Base-by-base conservation (phyloP, 352 stramenopile genomes). In the Thalassiosira exigua region DNA sequence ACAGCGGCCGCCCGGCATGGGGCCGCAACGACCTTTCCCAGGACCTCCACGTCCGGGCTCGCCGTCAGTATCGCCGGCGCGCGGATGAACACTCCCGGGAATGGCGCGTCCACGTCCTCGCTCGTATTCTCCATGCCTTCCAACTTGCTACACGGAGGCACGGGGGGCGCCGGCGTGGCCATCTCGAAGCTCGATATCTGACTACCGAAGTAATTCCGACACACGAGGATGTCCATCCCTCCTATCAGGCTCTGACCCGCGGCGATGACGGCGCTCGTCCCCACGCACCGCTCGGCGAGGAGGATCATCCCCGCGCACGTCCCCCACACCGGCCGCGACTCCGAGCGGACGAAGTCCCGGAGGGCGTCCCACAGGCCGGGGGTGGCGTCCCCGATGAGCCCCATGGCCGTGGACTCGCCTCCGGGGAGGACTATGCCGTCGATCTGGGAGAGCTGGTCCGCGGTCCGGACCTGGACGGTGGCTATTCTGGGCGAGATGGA, bases 301-400 rank as follows among this genome's bases (percentile, higher is more conserved):
- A 99, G 92, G 88, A 99, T 98, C 95, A 99, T 98, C 62, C 96
- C 96, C 1, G 96, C 96, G 81, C 96, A 99, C 3, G 96, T 99
- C 60, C 96, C 96, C 96, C 96, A 99, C 32, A 97, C 97, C 14
- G 96, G 96, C 69, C 95, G 95, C 4, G 46, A 48, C 7, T 58
- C 29, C 0, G 26, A 73, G 14, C 60, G 42, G 0, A 81, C 81
- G 73, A 92, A 94, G 24, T 84, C 54, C 59, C 82, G 46, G 0
- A 94, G 33, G 30, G 67, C 79, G 26, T 87, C 69, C 86, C 86
- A 94, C 2, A 94, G 68, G 32, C 79, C 88, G 4, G 54, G 22
- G 0, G 69, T 80, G 29, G 39, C 68, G 36, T 69, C 56, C 9
- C 88, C 88, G 71, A 94, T 93, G 46, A 94, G 85, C 41, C 89